phyloP scores from a whole-genome alignment of 768 basidiomycete species.

The Leccinum boreale region DNA sequence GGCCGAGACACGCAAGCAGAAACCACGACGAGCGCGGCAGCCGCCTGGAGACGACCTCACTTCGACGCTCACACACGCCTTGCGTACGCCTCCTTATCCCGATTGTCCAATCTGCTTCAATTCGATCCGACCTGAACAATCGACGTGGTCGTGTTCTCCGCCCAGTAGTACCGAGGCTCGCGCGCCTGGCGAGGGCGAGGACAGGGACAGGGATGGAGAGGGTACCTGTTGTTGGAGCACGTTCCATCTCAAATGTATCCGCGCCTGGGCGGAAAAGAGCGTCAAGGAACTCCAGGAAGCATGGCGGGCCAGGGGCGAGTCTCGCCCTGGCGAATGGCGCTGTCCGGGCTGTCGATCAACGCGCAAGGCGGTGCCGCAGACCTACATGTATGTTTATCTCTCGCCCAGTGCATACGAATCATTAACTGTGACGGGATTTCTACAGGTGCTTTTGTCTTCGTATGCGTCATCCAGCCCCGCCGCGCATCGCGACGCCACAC shows the following conservation, averaged over 20 bases:
- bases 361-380: constrained; percentile 59
- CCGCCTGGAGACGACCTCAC: constrained; percentile 60
- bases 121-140: constrained; percentile 70
- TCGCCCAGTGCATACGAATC: neutral
- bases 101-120: constrained; percentile 87
- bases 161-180: constrained; percentile 17
- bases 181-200: neutral
- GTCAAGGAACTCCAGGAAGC: constrained; percentile 71
- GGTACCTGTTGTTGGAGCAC: constrained; percentile 82
- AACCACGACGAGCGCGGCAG: constrained; percentile 9
- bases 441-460: constrained; percentile 82
- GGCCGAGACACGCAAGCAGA: constrained; percentile 5
- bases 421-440: neutral
- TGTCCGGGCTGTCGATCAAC: constrained; percentile 92
- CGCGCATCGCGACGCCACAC: constrained; percentile 69
- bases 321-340: constrained; percentile 75
- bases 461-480: constrained; percentile 65
- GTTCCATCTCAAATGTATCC: constrained; percentile 88
- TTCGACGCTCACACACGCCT: constrained; percentile 61
- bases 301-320: constrained; percentile 68
- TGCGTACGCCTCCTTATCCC: constrained; percentile 67
- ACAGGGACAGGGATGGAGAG: constrained; percentile 17
- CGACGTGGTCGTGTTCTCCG: constrained; percentile 86
- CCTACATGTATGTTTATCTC: constrained; percentile 49
- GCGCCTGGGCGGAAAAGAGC: constrained; percentile 83